phyloP scores from a whole-genome alignment of 2,329 filamentous ascomycete genomes.

The Arthrobotrys sphaeroides region DNA sequence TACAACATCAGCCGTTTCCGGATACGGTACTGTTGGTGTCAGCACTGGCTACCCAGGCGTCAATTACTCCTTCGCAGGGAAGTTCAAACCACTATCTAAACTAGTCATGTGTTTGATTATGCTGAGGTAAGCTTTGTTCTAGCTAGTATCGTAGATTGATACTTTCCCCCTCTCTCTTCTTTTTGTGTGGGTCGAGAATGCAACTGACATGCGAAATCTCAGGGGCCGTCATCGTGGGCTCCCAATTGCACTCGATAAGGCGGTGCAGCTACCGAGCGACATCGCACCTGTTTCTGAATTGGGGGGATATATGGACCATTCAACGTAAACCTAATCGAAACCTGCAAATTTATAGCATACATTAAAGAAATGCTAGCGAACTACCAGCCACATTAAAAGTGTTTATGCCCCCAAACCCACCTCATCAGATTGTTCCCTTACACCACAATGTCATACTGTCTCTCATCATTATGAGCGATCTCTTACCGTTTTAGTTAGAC shows the following conservation, averaged over 20 bases:
- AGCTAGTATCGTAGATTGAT: no score
- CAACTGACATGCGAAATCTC: background rate
- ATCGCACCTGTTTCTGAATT: background rate
- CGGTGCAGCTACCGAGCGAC: slow-evolving; percentile 36
- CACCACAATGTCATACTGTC: background rate
- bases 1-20: slow-evolving; percentile 50
- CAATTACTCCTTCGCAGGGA: slow-evolving; percentile 55
- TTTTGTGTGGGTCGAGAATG: background rate
- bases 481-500: background rate
- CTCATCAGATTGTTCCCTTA: background rate
- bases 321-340: background rate
- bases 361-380: background rate
- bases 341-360: slow-evolving; percentile 10
- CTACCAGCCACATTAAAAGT: slow-evolving; percentile 4
- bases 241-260: slow-evolving; percentile 45
- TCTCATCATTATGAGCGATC: background rate
- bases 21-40: slow-evolving; percentile 57
- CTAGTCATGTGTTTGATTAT: slow-evolving; percentile 55
- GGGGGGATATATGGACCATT: background rate
- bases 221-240: slow-evolving; percentile 50
- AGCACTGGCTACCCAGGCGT: slow-evolving; percentile 54
- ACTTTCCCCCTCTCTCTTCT: no score
- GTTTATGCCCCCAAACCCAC: background rate
- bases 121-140: slow-evolving; percentile 44
- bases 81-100: slow-evolving; percentile 54